Conservation (phyloP, 441 rosid genomes). For the Rhodomyrtus psidioides region DNA sequence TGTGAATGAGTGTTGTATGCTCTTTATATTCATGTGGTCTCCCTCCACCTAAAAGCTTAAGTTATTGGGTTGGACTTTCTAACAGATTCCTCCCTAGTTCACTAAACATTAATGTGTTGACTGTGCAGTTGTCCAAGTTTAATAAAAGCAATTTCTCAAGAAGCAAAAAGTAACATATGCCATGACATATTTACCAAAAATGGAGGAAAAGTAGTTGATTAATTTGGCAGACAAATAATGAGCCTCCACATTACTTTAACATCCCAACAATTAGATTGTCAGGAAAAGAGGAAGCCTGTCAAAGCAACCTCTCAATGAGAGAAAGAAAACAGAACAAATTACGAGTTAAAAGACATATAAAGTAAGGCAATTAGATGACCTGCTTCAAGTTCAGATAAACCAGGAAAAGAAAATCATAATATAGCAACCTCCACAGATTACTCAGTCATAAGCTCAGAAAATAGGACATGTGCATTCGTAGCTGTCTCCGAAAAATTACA, state of each 20-base stretch:
- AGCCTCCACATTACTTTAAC: background rate
- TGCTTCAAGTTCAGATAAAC: background rate
- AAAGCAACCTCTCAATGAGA: background rate
- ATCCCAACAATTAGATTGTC: background rate
- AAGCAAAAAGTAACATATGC: background rate
- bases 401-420: background rate
- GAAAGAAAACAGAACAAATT: background rate
- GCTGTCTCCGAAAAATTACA: background rate
- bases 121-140: background rate
- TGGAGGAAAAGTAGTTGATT: background rate
- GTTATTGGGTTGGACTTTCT: too few relatives aligned
- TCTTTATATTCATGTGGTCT: too few relatives aligned
- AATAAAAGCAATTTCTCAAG: background rate
- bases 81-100: background rate
- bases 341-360: background rate
- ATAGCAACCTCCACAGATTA: background rate
- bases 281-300: background rate
- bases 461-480: background rate
- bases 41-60: too few relatives aligned
- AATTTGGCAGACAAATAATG: background rate
- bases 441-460: background rate
- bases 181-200: background rate
- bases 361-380: background rate
- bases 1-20: too few relatives aligned
- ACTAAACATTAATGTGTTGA: background rate